Evolutionary conservation across 169 alveolate species (phyloP), one percentile per base, ranked within the genome.

Genomic region (Eimeria necatrix): DNA sequence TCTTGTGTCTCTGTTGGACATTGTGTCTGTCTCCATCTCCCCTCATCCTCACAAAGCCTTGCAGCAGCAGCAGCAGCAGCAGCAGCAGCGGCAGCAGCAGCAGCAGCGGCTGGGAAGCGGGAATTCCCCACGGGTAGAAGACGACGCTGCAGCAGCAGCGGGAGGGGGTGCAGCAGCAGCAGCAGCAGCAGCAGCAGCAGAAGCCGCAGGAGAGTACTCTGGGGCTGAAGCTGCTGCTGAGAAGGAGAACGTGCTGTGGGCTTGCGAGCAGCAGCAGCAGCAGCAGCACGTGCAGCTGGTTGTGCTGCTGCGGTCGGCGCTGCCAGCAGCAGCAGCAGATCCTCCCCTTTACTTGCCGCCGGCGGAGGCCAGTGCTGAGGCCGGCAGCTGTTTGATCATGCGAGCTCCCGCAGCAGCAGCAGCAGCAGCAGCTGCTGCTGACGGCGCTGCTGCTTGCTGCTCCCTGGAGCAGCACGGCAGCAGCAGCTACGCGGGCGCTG

Each of bases 311-410:
- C 61, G 89, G 48, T 46, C 71, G 12, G n/a, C 70, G 61, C 46
- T 80, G 20, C 89, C 89, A 46, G 16, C 89, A 51, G 70, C 89
- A 80, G 89, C 24, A 80, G 48, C 60, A 8, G 60, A 46, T 80
- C 71, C 70, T 14, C 89, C 70, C 20, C 61, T 74, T 14, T 46
- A 32, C 60, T n/a, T n/a, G n/a, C 20, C 24, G n/a, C 49, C 71
- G 5, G 26, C 71, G 6, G 89, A 24, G 12, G 41, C 68, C 26
- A 10, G 18, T 5, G 12, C 61, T 6, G 61, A 46, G 14, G 89
- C 70, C 20, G 89, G 71, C 89, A 46, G 71, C 70, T 51, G 89
- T 80, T 18, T 51, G 24, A 14, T 80, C 12, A 80, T 51, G 70
- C 24, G 89, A 12, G 68, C 46, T 18, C 16, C 71, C 6, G 89